Evolutionary conservation across 192 early-diverging fungal genomes (phyloP), one percentile per base, ranked within the genome.

Genomic region (Spizellomyces punctatus): DNA sequence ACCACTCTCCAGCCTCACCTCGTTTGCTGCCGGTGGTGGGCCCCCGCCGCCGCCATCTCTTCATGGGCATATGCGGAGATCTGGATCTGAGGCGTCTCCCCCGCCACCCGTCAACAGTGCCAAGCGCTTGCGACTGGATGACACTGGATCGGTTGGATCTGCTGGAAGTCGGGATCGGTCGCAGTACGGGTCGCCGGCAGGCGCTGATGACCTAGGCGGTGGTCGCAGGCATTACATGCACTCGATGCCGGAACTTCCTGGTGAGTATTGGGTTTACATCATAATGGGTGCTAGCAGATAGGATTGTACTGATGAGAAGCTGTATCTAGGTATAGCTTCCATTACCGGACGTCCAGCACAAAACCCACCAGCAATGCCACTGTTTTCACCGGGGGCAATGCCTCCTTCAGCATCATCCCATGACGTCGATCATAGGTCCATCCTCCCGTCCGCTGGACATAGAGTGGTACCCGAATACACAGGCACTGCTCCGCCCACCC

Each of bases 111-210:
- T 16, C 16, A 61, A 42, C 36, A 61, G 59, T 41, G 36, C 17
- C 47, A 72, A 72, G 62, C 46, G 71, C 6, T 7, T 64, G 14
- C 60, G 71, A 10, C 27, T 72, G 47, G 71, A 72, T 49, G 71
- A 72, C n/a, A 56, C 54, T 4, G 27, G 27, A 36, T 36, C 27
- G 27, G 27, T 36, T 36, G 59, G 17, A 16, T 16, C 36, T 17
- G 59, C 59, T 14, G 59, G 22, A 27, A 22, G 22, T 6, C 54
- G 54, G 6, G 59, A 61, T 12, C 59, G 59, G 59, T 5, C 16
- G 16, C 17, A 41, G 22, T 61, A 41, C 42, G 16, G 17, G 14
- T 41, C 22, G 14, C 59, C 59, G 17, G 69, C 46, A n/a, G 58
- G 41, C 21, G 8, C 42, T 16, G 45, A 71, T 9, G 69, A 42